These are phyloP conservation scores for Phytopythium delawarense DNA, from an alignment of 352 stramenopile genomes.

Conservation along the genomic window DNA sequence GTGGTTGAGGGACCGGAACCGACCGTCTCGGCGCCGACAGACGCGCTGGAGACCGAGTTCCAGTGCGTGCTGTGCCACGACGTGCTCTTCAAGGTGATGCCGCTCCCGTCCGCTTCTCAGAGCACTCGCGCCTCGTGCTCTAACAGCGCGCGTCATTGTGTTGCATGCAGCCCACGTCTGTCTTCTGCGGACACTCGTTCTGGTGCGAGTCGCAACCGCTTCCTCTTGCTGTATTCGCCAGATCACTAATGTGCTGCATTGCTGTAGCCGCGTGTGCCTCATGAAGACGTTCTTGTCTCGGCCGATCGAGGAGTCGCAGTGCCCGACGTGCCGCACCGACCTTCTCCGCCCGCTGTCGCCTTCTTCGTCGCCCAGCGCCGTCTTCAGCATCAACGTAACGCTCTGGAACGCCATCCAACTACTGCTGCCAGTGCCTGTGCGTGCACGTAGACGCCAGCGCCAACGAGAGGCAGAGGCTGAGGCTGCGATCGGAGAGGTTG, in stretches of 20 bases:
- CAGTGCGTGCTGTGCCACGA: conserved; percentile 60
- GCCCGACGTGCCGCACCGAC: conserved; percentile 41
- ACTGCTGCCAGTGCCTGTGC: conserved; percentile 22
- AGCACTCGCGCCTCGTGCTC: background rate
- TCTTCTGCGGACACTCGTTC: conserved; percentile 46
- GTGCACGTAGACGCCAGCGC: conserved; percentile 15
- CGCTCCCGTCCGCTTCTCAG: background rate
- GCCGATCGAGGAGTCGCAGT: conserved; percentile 41
- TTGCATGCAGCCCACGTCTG: conserved; percentile 31
- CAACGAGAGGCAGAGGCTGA: conserved; percentile 8
- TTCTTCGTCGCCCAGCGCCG: conserved; percentile 15
- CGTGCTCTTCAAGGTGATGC: conserved; percentile 40
- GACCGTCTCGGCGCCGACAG: conserved; percentile 4
- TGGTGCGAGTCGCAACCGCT: conserved; percentile 20
- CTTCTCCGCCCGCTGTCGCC: conserved; percentile 25
- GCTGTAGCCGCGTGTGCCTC: conserved; percentile 38
- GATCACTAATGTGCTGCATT: background rate
- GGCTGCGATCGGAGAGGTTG: background rate
- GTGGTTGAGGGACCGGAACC: background rate
- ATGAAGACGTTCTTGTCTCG: conserved; percentile 44
- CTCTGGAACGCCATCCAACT: conserved; percentile 70
- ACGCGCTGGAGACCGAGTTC: conserved; percentile 29
- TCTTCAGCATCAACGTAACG: conserved; percentile 64
- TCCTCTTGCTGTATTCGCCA: too few species aligned
- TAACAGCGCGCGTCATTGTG: background rate